Conservation (phyloP, 345 rosid species). For the Boechera divaricarpa region DNA sequence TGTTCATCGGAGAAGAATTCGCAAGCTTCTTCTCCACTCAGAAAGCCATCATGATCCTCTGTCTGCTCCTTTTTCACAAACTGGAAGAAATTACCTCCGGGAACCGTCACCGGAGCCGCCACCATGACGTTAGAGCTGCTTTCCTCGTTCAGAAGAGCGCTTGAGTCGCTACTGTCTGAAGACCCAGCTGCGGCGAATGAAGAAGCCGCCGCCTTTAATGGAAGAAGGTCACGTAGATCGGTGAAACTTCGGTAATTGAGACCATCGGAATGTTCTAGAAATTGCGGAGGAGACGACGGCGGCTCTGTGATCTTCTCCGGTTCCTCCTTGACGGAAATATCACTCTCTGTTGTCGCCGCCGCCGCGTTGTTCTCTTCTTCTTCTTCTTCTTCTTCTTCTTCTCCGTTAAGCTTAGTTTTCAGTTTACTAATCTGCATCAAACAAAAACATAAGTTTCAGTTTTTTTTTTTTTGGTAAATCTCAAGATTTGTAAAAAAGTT, state of each 20-base stretch:
- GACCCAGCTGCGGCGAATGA: conserved; percentile 65
- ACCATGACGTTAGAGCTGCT: conserved; percentile 66
- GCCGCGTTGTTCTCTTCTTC: conserved; percentile 40
- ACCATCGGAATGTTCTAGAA: conserved; percentile 43
- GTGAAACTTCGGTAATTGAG: conserved; percentile 57
- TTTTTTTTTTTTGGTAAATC: neutral
- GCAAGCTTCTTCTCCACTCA: conserved; percentile 77
- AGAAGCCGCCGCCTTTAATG: conserved; percentile 42
- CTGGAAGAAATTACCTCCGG: conserved; percentile 46
- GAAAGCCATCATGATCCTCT: conserved; percentile 81
- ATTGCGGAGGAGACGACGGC: conserved; percentile 42
- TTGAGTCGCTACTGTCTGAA: conserved; percentile 82
- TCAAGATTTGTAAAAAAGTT: neutral
- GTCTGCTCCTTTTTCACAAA: conserved; percentile 85
- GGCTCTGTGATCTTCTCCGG: conserved; percentile 49
- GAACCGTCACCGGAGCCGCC: conserved; percentile 50
- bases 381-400: conserved; percentile 34
- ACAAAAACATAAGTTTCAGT: neutral
- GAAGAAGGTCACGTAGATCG: conserved; percentile 54
- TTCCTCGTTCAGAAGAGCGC: conserved; percentile 82
- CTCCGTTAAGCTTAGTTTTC: conserved; percentile 65
- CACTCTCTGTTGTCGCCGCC: conserved; percentile 59
- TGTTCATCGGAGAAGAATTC: conserved; percentile 88
- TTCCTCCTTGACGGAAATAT: conserved; percentile 71
- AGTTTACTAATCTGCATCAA: conserved; percentile 69